Base-by-base conservation (phyloP, 768 basidiomycete species). In the Suillus plorans region DNA sequence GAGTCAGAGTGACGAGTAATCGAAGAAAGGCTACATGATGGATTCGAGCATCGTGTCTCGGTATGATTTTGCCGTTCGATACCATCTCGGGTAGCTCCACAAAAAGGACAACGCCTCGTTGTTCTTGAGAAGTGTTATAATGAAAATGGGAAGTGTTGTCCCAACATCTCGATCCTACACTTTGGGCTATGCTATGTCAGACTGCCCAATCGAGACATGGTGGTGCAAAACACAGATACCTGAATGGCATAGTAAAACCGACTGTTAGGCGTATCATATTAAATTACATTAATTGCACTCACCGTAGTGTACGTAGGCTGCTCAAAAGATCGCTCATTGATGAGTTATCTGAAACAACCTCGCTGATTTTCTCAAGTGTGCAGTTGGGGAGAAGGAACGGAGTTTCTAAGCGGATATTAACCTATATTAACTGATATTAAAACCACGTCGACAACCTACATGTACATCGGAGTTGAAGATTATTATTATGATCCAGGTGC, bases 331-430 rank as follows among this genome's bases (percentile, higher is more conserved):
- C 22, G 22, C 22, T 22, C 49, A 4, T 14, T 22, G n/a, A 57
- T 16, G n/a, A 36, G 55, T 39, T 39, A 39, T 57, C 34, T 39
- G n/a, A 22, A 36, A 25, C 16, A n/a, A 16, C 22, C 53, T 56
- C 4, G 3, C 34, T 56, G 31, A 6, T 22, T 22, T 56, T 57
- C 37, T 57, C 37, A 37, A 59, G 57, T 25, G 56, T 22, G n/a
- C 36, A 12, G 3, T 28, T 39, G 16, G 25, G 39, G 16, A 18
- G 39, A 41, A 59, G 58, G 25, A 41, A 14, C 58, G 58, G 39
- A 2, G 7, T 59, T 59, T 59, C 41, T 44, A 42, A 41, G 41
- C 58, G 58, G 58, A 42, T 25, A 58, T 58, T 58, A 58, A 58
- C 16, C 8, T 25, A 25, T 59, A 59, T 39, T 58, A 25, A 58